Conservation (phyloP, 345 rosid species). For the Clausena lansium region DNA sequence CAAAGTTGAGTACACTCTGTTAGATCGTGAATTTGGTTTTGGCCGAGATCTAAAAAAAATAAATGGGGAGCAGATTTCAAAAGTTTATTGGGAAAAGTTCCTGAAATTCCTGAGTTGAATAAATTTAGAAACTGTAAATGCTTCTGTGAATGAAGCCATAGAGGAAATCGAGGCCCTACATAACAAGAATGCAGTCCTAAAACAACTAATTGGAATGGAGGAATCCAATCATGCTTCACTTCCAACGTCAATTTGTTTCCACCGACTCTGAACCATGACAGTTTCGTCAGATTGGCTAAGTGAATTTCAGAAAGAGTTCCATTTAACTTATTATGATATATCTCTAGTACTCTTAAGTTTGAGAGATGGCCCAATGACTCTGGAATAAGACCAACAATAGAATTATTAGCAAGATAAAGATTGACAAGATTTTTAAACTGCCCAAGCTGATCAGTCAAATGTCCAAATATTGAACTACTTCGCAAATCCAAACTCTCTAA, state of each 20-base stretch:
- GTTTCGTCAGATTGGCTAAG: slow-evolving; percentile 25
- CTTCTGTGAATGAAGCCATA: slow-evolving; percentile 27
- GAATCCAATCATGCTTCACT: slow-evolving; percentile 27
- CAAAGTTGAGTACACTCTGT: background rate
- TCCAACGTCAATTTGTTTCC: slow-evolving; percentile 18
- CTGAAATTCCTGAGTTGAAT: slow-evolving; percentile 26
- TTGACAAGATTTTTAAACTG: background rate
- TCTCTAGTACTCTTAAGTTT: background rate
- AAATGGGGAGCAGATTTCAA: background rate
- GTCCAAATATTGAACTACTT: background rate
- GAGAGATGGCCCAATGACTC: background rate
- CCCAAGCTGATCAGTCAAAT: background rate
- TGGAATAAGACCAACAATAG: background rate
- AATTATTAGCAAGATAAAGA: background rate
- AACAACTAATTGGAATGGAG: slow-evolving; percentile 25
- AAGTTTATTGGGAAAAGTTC: background rate
- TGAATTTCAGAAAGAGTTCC: slow-evolving; percentile 18
- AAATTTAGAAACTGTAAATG: slow-evolving; percentile 20
- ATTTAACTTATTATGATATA: background rate
- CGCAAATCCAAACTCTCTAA: background rate
- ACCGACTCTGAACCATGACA: background rate
- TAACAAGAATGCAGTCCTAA: slow-evolving; percentile 22
- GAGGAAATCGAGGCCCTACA: slow-evolving; percentile 32
- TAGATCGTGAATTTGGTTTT: slow-evolving; percentile 28
- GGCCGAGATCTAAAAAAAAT: slow-evolving; percentile 17